A percentile compares a stretch with the other conserved stretches of the same genome.
These are phyloP conservation scores for Penicillium soppii DNA, from an alignment of 495 filamentous ascomycete species.

Conservation along the genomic window DNA sequence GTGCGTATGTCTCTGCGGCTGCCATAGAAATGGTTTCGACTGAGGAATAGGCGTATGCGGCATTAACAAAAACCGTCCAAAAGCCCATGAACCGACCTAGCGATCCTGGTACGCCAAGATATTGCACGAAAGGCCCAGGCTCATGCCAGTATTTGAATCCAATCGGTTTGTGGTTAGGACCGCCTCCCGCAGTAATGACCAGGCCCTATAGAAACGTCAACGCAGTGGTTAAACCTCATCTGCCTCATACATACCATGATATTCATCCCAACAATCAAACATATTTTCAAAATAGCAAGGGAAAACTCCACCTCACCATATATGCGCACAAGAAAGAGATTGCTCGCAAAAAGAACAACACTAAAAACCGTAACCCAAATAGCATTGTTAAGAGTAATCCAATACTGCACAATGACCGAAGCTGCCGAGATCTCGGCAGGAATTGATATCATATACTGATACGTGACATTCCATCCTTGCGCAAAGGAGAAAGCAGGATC, in stretches of 20 bases:
- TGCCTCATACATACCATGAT: slow-evolving; percentile 29
- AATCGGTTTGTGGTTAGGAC: slow-evolving; percentile 33
- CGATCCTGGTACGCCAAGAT: slow-evolving; percentile 17
- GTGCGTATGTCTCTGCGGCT: slow-evolving; percentile 63
- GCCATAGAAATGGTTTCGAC: slow-evolving; percentile 63
- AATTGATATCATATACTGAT: slow-evolving; percentile 26
- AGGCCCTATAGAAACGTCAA: too few relatives aligned
- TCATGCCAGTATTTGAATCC: slow-evolving; percentile 31
- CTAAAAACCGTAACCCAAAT: slow-evolving; percentile 44
- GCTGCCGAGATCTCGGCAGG: slow-evolving; percentile 37
- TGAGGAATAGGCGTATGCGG: slow-evolving; percentile 71
- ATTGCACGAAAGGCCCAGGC: slow-evolving; percentile 21
- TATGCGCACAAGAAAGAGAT: slow-evolving; percentile 36
- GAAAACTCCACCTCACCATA: slow-evolving; percentile 47
- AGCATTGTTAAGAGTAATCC: slow-evolving; percentile 31
- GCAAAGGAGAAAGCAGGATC: slow-evolving; percentile 33
- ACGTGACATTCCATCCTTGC: slow-evolving; percentile 25
- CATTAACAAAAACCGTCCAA: slow-evolving; percentile 67
- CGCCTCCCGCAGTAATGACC: slow-evolving; percentile 36
- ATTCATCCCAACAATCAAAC: slow-evolving; percentile 44
- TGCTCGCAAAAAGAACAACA: slow-evolving; percentile 42
- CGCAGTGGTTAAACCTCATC: too few relatives aligned
- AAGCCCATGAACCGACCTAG: slow-evolving; percentile 61
- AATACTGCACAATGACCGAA: slow-evolving; percentile 48
- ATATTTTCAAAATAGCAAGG: slow-evolving; percentile 38